Evolutionary conservation across 495 filamentous ascomycete species (phyloP).

Genomic region (Penicillium nucicola): DNA sequence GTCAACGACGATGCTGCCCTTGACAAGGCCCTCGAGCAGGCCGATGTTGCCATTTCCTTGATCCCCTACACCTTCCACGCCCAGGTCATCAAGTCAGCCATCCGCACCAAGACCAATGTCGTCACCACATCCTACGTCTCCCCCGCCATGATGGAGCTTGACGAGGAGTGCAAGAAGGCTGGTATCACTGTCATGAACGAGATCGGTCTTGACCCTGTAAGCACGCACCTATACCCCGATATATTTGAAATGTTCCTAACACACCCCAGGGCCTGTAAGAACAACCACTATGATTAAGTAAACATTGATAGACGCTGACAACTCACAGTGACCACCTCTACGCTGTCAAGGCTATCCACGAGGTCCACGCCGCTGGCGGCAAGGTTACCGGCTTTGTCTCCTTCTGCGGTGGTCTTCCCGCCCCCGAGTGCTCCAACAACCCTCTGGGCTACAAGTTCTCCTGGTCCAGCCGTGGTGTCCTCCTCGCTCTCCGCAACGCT

Average conservation of each 20-base stretch:
- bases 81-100: constrained; percentile 88
- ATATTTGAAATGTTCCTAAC: too few relatives aligned
- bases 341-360: constrained; percentile 84
- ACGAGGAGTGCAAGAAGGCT: constrained; percentile 78
- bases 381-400: constrained; percentile 80
- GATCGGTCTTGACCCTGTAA: constrained; percentile 64
- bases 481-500: constrained; percentile 81
- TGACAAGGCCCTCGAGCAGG: constrained; percentile 72
- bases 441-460: constrained; percentile 97
- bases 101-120: constrained; percentile 88
- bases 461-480: constrained; percentile 79
- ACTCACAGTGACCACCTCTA: constrained; percentile 34
- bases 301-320: too few relatives aligned
- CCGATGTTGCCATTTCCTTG: constrained; percentile 75
- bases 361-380: constrained; percentile 75
- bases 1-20: constrained; percentile 70
- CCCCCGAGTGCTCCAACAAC: constrained; percentile 82
- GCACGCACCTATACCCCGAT: neutral
- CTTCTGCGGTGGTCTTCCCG: constrained; percentile 84
- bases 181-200: constrained; percentile 99
- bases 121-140: constrained; percentile 96
- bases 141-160: constrained; percentile 87
- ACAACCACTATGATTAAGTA: too few relatives aligned
- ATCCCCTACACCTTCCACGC: constrained; percentile 95
- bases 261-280: too few relatives aligned